Evolutionary conservation across 306 rosid genomes (phyloP), one percentile per base, ranked within the genome.

Genomic region (Castanopsis chinensis): DNA sequence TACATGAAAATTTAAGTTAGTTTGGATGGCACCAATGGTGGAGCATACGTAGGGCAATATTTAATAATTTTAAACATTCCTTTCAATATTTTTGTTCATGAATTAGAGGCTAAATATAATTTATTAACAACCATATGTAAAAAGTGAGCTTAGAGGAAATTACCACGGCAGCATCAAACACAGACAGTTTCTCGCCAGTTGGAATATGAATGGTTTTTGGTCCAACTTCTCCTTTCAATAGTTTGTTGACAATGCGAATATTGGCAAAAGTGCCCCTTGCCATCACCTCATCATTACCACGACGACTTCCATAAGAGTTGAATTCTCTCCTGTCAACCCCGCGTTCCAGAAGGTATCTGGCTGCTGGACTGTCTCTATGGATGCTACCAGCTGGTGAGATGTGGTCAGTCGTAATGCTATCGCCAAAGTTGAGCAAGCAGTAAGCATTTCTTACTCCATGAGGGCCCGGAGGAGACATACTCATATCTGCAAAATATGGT

Each of bases 301-400:
- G 97, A 23, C 97, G 97, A 86, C 99, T 94, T 55, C 99, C 99
- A 32, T 94, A 94, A 69, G 99, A 94, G 87, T 94, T 94, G 89
- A 94, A 94, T 81, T 94, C 97, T 76, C 93, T 90, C 83, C 97
- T 87, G 70, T 90, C 95, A 73, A 94, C 97, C 45, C 99, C 99
- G 19, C 88, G 96, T 69, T 95, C 98, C 17, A 79, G 58, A 72
- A 95, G 97, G 87, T 87, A 95, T 80, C 86, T 90, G 30, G 99
- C 99, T n/a, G 98, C 96, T 35, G 97, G 89, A 81, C 99, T 95
- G 76, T 93, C 97, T 80, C 81, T 95, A 88, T 95, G 99, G 81
- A 95, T 95, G 89, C 99, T 95, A 71, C 99, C 99, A 76, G 99
- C 97, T 4, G 99, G 99, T 69, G 99, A 95, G 85, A 95, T 95